phyloP scores from a whole-genome alignment of 140 eudicot genomes.

The Oenanthe javanica region DNA sequence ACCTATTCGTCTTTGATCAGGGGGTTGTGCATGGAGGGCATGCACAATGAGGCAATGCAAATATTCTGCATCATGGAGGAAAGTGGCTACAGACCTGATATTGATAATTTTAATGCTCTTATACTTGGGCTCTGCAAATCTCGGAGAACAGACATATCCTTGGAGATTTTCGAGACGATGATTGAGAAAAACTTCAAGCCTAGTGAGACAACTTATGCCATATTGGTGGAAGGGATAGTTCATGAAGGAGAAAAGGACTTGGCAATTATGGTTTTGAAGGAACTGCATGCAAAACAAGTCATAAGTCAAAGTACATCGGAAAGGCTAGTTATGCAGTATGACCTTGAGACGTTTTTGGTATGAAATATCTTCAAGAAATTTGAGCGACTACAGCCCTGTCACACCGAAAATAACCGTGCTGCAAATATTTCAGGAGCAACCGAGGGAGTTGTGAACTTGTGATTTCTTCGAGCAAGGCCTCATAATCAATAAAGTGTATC shows the following conservation, averaged over 20 bases:
- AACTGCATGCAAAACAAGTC: conserved; percentile 41
- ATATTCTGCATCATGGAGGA: conserved; percentile 55
- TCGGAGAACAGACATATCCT: conserved; percentile 53
- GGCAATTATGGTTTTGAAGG: conserved; percentile 49
- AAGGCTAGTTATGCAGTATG: conserved; percentile 34
- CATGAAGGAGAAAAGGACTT: conserved; percentile 55
- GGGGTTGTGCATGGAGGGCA: conserved; percentile 73
- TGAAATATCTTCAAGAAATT: background rate
- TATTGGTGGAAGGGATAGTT: conserved; percentile 64
- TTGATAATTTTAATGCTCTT: conserved; percentile 60
- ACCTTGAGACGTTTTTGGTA: conserved; percentile 7
- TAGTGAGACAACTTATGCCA: conserved; percentile 61
- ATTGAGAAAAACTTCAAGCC: conserved; percentile 69
- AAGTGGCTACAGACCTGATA: conserved; percentile 48
- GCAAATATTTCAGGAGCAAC: background rate
- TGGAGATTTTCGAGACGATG: conserved; percentile 60
- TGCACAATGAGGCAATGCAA: conserved; percentile 54
- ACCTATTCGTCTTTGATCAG: conserved; percentile 62
- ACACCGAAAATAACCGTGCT: background rate
- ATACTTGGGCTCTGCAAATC: conserved; percentile 73
- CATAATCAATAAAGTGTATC: background rate
- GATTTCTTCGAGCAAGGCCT: background rate
- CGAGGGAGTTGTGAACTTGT: background rate
- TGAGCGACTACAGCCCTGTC: too few relatives aligned
- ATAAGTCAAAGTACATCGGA: conserved; percentile 52